These are phyloP conservation scores for Arthroderma sp. DNA, from an alignment of 2,329 filamentous ascomycete genomes.

Conservation along the genomic window DNA sequence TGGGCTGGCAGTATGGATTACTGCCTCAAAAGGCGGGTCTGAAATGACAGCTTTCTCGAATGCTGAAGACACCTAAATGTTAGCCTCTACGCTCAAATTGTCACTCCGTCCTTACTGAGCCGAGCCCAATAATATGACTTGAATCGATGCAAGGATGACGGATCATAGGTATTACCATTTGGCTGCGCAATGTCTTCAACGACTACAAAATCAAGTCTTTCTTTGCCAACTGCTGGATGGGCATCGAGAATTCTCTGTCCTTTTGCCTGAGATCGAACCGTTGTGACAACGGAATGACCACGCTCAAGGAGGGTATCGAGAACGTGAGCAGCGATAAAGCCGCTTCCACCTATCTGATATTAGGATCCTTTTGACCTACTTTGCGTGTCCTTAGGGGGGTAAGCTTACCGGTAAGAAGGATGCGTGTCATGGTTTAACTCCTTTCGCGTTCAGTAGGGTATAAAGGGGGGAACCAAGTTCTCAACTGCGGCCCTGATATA, in stretches of 20 bases:
- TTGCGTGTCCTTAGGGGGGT: neutral
- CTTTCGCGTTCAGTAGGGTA: neutral
- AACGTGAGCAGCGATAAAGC: constrained; percentile 56
- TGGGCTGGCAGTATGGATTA: constrained; percentile 63
- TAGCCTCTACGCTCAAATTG: too few species aligned
- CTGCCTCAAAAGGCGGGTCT: constrained; percentile 55
- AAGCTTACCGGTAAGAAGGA: constrained; percentile 19
- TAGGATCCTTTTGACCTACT: neutral
- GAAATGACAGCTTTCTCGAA: constrained; percentile 55
- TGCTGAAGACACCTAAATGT: constrained; percentile 29
- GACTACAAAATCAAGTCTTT: constrained; percentile 52
- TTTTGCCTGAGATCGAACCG: constrained; percentile 50
- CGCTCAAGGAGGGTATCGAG: constrained; percentile 46
- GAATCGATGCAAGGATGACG: neutral
- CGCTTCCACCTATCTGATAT: constrained; percentile 40
- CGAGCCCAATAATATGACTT: too few species aligned
- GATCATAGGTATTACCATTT: constrained; percentile 10
- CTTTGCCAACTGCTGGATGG: constrained; percentile 40
- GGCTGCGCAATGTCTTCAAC: constrained; percentile 58
- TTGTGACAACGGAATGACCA: constrained; percentile 50
- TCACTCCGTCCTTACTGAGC: neutral
- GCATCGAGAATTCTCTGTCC: constrained; percentile 48
- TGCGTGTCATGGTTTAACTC: constrained; percentile 16
- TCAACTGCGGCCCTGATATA: neutral
- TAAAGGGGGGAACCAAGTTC: neutral